Evolutionary conservation across 352 stramenopile genomes (phyloP).

Genomic region (Blastocystis sp.): DNA sequence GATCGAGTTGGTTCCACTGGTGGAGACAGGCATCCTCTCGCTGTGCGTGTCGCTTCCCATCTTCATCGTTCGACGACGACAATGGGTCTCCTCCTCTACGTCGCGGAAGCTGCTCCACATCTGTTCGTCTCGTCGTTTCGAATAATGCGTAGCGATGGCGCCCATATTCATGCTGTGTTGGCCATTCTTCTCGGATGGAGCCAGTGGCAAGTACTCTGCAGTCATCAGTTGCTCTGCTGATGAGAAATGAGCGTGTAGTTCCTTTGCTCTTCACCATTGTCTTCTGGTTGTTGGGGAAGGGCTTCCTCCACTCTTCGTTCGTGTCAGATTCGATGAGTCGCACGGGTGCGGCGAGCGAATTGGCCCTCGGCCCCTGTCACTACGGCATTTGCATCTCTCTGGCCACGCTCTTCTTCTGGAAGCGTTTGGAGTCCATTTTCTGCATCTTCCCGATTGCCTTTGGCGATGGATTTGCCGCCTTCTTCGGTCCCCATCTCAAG

Average conservation of each 20-base stretch:
- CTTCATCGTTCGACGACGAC: conserved; percentile 9
- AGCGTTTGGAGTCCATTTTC: conserved; percentile 42
- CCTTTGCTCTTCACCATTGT: conserved; percentile 53
- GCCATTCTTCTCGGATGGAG: conserved; percentile 40
- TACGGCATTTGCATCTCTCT: conserved; percentile 67
- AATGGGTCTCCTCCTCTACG: conserved; percentile 51
- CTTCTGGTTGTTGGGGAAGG: conserved; percentile 58
- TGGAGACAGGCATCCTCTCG: conserved; percentile 46
- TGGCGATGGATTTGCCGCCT: conserved; percentile 62
- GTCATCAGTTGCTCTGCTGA: conserved; percentile 3
- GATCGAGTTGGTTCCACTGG: background rate
- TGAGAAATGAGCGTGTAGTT: conserved; percentile 14
- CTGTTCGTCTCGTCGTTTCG: background rate
- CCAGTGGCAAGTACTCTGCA: conserved; percentile 18
- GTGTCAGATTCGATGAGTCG: conserved; percentile 63
- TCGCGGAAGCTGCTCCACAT: conserved; percentile 70
- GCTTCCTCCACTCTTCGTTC: background rate
- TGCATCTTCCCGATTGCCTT: conserved; percentile 62
- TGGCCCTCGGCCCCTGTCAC: conserved; percentile 39
- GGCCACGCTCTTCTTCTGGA: conserved; percentile 65
- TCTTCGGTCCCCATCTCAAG: conserved; percentile 36
- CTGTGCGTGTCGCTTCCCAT: conserved; percentile 35
- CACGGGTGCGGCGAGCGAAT: conserved; percentile 18
- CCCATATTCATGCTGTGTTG: conserved; percentile 69
- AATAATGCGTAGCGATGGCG: conserved; percentile 37